phyloP scores from a whole-genome alignment of 2,329 filamentous ascomycete species.

The Thielaviopsis euricoi region DNA sequence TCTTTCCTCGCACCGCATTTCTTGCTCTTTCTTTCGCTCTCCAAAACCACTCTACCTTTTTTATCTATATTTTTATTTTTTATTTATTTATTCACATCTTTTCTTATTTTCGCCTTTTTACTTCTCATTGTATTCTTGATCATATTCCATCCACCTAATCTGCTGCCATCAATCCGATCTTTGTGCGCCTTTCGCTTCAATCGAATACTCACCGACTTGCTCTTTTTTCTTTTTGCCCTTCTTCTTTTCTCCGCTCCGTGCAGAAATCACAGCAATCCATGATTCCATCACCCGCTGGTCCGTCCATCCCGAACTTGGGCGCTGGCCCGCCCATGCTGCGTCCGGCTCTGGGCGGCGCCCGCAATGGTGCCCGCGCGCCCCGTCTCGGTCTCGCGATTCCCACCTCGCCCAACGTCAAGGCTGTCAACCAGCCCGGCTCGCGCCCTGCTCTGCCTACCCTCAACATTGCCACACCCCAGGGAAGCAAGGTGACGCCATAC shows the following conservation, averaged over 20 bases:
- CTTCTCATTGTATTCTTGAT: too few relatives aligned
- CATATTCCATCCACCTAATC: too few relatives aligned
- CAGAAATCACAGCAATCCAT: conserved; percentile 11
- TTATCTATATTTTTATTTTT: too few relatives aligned
- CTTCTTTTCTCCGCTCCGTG: neutral
- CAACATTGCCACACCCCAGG: conserved; percentile 77
- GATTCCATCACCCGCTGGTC: conserved; percentile 14
- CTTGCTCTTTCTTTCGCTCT: neutral
- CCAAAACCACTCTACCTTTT: too few relatives aligned
- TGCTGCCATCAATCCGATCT: too few relatives aligned
- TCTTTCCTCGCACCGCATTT: neutral
- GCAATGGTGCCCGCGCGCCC: conserved; percentile 49
- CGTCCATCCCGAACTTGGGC: conserved; percentile 43
- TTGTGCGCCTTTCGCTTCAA: too few relatives aligned
- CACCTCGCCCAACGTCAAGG: conserved; percentile 65
- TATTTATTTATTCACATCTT: too few relatives aligned
- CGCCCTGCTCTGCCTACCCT: conserved; percentile 55
- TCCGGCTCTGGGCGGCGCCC: conserved; percentile 60
- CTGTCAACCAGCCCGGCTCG: conserved; percentile 36
- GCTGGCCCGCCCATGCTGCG: conserved; percentile 67
- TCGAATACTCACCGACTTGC: too few relatives aligned
- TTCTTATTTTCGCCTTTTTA: too few relatives aligned
- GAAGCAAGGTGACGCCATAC: conserved; percentile 56
- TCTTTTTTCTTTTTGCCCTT: neutral
- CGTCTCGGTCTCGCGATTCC: conserved; percentile 82